phyloP scores from a whole-genome alignment of 2,329 filamentous ascomycete species.

The Alternaria incomplexa region DNA sequence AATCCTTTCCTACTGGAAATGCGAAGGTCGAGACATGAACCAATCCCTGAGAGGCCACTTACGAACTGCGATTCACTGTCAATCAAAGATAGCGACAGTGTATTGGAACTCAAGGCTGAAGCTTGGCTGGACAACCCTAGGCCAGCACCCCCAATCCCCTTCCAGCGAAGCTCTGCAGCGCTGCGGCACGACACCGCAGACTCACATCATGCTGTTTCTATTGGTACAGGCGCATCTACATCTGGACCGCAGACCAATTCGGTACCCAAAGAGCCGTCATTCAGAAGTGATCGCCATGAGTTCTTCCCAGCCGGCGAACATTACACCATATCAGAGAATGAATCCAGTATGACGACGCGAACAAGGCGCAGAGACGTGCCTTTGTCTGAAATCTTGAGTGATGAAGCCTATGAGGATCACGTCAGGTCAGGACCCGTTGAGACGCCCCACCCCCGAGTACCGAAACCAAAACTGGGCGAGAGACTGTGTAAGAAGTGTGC shows the following conservation, averaged over 20 bases:
- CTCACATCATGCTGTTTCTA: neutral
- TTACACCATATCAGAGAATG: neutral
- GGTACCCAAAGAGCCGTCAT: neutral
- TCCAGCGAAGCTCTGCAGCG: neutral
- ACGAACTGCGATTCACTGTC: neutral
- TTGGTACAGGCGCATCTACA: neutral
- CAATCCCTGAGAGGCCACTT: neutral
- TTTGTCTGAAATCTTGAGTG: neutral
- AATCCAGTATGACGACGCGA: neutral
- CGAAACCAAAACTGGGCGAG: neutral
- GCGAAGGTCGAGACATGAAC: neutral
- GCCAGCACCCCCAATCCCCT: neutral
- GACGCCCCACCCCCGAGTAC: too few species aligned
- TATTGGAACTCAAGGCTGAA: neutral
- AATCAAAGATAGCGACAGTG: neutral
- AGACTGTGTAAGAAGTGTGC: neutral
- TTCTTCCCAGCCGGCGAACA: neutral
- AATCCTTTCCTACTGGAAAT: neutral
- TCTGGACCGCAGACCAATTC: neutral
- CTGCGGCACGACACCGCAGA: neutral
- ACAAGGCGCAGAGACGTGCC: neutral
- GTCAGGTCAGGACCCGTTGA: neutral
- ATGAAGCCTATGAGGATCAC: neutral
- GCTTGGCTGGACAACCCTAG: neutral
- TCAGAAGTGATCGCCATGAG: neutral